phyloP scores from a whole-genome alignment of 2,329 filamentous ascomycete genomes.

The Beauveria varroae region DNA sequence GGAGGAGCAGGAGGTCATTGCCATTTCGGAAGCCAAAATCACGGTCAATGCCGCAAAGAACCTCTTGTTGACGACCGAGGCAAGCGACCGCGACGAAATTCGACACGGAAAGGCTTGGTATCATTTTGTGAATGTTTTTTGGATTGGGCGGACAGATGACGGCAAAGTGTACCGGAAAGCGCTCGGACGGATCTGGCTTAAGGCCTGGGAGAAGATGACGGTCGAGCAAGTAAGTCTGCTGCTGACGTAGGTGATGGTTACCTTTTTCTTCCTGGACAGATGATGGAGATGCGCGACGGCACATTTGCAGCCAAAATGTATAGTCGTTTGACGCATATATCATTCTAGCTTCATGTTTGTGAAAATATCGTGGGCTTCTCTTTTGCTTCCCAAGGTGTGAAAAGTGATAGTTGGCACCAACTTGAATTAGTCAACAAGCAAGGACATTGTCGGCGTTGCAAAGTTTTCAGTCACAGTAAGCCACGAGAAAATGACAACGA shows the following conservation, averaged over 20 bases:
- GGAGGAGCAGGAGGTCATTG: slow-evolving; percentile 8
- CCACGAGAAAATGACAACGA: not conserved
- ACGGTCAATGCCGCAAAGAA: not conserved
- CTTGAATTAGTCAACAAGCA: too few species aligned
- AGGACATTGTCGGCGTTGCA: too few species aligned
- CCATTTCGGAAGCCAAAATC: slow-evolving; percentile 4
- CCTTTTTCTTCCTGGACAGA: not conserved
- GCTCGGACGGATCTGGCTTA: slow-evolving; percentile 6
- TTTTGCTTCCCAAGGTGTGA: too few species aligned
- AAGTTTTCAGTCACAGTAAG: too few species aligned
- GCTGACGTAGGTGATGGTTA: not conserved
- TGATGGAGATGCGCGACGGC: not conserved
- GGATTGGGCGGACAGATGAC: slow-evolving; percentile 7
- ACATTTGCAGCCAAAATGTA: too few species aligned
- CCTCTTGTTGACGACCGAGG: not conserved
- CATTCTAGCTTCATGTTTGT: too few species aligned
- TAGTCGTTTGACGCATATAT: too few species aligned
- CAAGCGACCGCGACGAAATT: not conserved
- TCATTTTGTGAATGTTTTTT: slow-evolving; percentile 10
- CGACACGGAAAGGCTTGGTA: not conserved
- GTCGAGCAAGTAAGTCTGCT: not conserved
- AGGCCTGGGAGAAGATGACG: slow-evolving; percentile 10
- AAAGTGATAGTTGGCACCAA: too few species aligned
- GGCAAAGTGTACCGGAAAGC: slow-evolving; percentile 9
- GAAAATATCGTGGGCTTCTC: too few species aligned